These are phyloP conservation scores for Tieghemostelium lacteum DNA, from an alignment of 78 protist genomes.

Conservation along the genomic window DNA sequence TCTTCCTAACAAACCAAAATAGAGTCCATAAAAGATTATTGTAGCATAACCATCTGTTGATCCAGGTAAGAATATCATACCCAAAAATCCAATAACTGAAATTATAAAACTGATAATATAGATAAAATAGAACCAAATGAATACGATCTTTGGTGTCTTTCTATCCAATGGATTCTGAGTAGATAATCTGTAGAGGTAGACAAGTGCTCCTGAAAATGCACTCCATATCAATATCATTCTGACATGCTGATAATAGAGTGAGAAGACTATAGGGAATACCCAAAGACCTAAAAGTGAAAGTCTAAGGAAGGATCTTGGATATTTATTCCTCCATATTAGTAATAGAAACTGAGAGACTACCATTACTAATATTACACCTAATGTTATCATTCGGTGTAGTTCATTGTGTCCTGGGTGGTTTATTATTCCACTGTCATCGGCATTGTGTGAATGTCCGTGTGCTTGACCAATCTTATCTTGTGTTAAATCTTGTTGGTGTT, in stretches of 20 bases:
- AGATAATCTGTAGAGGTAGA: slow-evolving; percentile 18
- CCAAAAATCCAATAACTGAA: slow-evolving; percentile 6
- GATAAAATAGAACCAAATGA: slow-evolving; percentile 49
- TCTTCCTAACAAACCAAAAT: slow-evolving; percentile 50
- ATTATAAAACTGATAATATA: slow-evolving; percentile 6
- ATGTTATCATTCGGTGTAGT: no score
- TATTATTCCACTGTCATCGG: neutral
- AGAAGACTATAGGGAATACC: slow-evolving; percentile 27
- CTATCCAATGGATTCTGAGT: slow-evolving; percentile 32
- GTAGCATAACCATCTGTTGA: neutral
- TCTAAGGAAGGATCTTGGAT: slow-evolving; percentile 3
- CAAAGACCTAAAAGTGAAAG: slow-evolving; percentile 13
- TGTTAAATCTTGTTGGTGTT: no score
- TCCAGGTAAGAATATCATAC: neutral
- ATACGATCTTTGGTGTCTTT: slow-evolving; percentile 44
- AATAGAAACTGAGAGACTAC: slow-evolving; percentile 2
- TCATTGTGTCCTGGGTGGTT: slow-evolving; percentile 11
- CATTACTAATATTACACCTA: neutral
- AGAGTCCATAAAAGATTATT: slow-evolving; percentile 10
- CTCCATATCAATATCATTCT: slow-evolving; percentile 11
- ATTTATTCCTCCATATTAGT: slow-evolving; percentile 6
- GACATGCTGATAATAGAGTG: neutral
- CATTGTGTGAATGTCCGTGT: no score
- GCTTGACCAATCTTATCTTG: no score
- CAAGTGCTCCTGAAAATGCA: neutral